Conservation (phyloP, 2,329 filamentous ascomycete species). For the Lachnum nothofagi region DNA sequence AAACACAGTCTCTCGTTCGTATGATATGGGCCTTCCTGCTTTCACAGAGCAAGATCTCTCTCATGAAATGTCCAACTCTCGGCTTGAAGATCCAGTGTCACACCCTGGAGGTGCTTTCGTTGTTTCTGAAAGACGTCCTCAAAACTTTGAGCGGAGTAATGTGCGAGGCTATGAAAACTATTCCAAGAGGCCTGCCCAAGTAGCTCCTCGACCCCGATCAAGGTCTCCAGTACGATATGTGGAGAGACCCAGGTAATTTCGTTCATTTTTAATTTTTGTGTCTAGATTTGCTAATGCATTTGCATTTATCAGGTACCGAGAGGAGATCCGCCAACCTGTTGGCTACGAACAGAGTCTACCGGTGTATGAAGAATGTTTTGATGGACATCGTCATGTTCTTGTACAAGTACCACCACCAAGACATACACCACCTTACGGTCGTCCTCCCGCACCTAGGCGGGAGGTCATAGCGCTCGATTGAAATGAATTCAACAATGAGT, state of each 20-base stretch:
- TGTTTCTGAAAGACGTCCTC: slow-evolving; percentile 21
- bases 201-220: slow-evolving; percentile 15
- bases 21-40: slow-evolving; percentile 18
- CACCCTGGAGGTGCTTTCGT: slow-evolving; percentile 21
- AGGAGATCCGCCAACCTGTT: slow-evolving; percentile 10
- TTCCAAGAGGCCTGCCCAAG: slow-evolving; percentile 18
- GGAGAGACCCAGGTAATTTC: slow-evolving; percentile 28
- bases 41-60: slow-evolving; percentile 25
- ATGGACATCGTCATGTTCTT: background rate
- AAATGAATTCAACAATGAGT: no score
- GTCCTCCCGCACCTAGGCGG: slow-evolving; percentile 15
- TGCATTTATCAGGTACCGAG: slow-evolving; percentile 8
- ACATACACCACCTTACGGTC: slow-evolving; percentile 7
- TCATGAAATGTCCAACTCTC: slow-evolving; percentile 31
- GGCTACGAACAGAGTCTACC: slow-evolving; percentile 11
- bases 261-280: background rate
- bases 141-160: slow-evolving; percentile 14
- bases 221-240: slow-evolving; percentile 25
- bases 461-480: slow-evolving; percentile 13
- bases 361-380: slow-evolving; percentile 4
- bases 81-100: slow-evolving; percentile 19
- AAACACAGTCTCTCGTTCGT: slow-evolving; percentile 22
- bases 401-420: slow-evolving; percentile 1
- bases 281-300: slow-evolving; percentile 17
- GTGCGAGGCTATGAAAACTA: slow-evolving; percentile 16